A percentile compares a stretch with the other conserved stretches of the same genome.
phyloP scores from a whole-genome alignment of 106 monocot species.

The Apostasia shenzhenica region DNA sequence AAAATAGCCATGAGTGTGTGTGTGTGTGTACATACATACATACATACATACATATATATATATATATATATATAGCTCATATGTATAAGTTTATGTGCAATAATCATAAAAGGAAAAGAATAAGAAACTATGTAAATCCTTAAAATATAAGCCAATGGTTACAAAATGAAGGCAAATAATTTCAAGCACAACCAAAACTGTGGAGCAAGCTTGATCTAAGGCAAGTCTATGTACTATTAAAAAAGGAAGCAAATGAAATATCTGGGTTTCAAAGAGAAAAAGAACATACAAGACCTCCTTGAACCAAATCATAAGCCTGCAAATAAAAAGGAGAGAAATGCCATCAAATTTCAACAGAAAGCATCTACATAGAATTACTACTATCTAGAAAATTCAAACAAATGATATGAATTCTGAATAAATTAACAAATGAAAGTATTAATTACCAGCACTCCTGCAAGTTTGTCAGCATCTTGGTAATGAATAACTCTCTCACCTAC shows the following conservation, averaged over 20 bases:
- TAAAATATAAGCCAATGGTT: background rate
- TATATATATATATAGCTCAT: too few relatives aligned
- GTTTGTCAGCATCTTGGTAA: slow-evolving; percentile 18
- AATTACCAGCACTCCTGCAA: slow-evolving; percentile 48
- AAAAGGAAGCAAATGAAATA: background rate
- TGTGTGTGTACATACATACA: too few relatives aligned
- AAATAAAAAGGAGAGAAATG: slow-evolving; percentile 13
- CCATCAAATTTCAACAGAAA: background rate
- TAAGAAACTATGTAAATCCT: background rate
- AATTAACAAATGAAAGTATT: background rate
- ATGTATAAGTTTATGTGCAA: background rate
- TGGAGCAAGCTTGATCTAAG: too few relatives aligned
- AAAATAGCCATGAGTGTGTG: too few relatives aligned
- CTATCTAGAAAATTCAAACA: background rate
- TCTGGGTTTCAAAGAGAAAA: too few relatives aligned
- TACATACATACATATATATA: too few relatives aligned
- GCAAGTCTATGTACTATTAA: background rate
- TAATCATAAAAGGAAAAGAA: background rate
- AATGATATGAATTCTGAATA: background rate
- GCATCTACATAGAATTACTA: background rate
- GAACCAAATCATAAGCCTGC: slow-evolving; percentile 76
- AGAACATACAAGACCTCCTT: slow-evolving; percentile 62
- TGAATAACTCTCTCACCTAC: slow-evolving; percentile 34
- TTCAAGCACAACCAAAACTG: too few relatives aligned
- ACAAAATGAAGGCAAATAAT: background rate